A percentile compares a stretch with the other conserved stretches of the same genome.
These are phyloP conservation scores for Suhomyces prunicola DNA, from an alignment of 805 yeast species.

Conservation along the genomic window DNA sequence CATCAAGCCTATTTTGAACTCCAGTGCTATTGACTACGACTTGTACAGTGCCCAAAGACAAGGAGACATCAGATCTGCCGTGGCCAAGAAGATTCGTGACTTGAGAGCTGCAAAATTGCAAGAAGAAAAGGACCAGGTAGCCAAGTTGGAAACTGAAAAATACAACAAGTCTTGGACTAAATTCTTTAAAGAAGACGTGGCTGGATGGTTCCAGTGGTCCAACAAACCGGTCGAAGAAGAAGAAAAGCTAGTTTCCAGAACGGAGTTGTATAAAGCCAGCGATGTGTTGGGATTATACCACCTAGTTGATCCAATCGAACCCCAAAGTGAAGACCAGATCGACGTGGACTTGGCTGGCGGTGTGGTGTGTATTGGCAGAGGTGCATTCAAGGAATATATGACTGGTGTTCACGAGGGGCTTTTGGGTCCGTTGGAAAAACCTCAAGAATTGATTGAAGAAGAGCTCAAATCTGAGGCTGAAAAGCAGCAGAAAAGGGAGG, in stretches of 20 bases:
- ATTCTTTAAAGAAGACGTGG: constrained; percentile 19
- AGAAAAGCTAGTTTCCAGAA: constrained; percentile 24
- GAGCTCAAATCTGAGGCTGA: constrained; percentile 11
- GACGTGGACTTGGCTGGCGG: constrained; percentile 68
- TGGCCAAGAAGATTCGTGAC: constrained; percentile 78
- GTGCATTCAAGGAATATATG: constrained; percentile 90
- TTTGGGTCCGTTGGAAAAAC: constrained; percentile 75
- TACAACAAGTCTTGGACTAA: constrained; percentile 28
- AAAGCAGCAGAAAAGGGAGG: constrained; percentile 12
- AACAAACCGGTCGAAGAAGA: constrained; percentile 18
- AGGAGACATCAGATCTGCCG: constrained; percentile 79
- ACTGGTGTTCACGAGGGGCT: constrained; percentile 92
- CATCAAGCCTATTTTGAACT: constrained; percentile 79
- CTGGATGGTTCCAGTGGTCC: constrained; percentile 17
- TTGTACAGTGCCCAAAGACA: constrained; percentile 75
- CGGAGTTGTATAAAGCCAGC: constrained; percentile 37
- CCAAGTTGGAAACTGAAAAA: constrained; percentile 2
- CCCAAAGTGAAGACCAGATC: constrained; percentile 46
- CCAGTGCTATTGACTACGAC: constrained; percentile 83
- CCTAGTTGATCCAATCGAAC: constrained; percentile 23
- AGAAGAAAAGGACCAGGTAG: constrained; percentile 8
- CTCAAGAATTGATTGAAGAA: constrained; percentile 28
- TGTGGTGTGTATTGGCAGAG: constrained; percentile 88
- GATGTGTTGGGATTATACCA: constrained; percentile 60
- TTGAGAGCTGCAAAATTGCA: constrained; percentile 46